Base-by-base conservation (phyloP, 1,284 basidiomycete genomes). In the Ustilago trichophora region DNA sequence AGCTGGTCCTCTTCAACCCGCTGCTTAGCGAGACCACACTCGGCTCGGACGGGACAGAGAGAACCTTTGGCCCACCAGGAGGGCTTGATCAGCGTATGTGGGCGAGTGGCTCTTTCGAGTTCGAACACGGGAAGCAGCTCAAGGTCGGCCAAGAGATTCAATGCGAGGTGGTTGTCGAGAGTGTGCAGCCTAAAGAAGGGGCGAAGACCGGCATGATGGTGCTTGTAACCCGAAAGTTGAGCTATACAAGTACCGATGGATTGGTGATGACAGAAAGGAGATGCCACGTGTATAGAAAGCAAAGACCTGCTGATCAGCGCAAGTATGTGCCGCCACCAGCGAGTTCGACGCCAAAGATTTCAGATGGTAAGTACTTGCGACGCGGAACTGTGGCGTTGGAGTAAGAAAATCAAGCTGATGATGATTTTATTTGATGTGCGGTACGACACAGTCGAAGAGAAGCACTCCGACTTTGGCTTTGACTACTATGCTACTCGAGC, bases 51-150 rank as follows among this genome's bases (percentile, higher is more conserved):
- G 60, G 62, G 15, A 60, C 67, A 0, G 67, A 70, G 27, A 40
- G 58, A n/a, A 53, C 41, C 6, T 70, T 65, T 27, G 53, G 62
- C 4, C 67, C 67, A 3, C 67, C 62, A 0, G 67, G 60, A 12
- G 67, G 62, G 1, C 47, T 70, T 8, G 49, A 70, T 21, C 67
- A 70, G 34, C 43, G 67, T 2, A 70, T 70, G 67, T 70, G 67
- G 67, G 62, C 67, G 4, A 57, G 60, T 25, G 67, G 67, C 2
- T 70, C 62, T 6, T 70, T 70, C 27, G 41, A 65, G 13, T 62
- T 70, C 25, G 49, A 70, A 22, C 27, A 29, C 3, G 49, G 42
- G 0, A 46, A 44, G 35, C 26, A 35, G 16, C 52, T 70, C 32
- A 53, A 36, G 8, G 43, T 70, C 1, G 62, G 60, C 1, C 35